Conservation (phyloP, 208 protist genomes). For the Trypanosoma mega region DNA sequence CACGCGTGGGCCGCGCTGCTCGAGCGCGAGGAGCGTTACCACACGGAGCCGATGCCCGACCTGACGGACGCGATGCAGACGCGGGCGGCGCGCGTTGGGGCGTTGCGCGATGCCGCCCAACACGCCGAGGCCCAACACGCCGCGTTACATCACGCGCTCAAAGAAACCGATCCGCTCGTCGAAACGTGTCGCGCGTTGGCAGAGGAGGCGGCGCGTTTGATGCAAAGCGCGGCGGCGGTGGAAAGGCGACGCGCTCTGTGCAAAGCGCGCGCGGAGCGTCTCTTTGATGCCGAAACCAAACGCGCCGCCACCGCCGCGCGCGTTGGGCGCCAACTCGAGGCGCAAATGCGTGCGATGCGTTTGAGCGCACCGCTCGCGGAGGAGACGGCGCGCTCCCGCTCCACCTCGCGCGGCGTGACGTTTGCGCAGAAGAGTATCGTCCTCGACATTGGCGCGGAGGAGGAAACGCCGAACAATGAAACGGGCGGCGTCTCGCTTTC, state of each 20-base stretch:
- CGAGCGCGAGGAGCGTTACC: slow-evolving; percentile 74
- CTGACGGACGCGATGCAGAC: slow-evolving; percentile 38
- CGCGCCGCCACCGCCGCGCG: slow-evolving; percentile 39
- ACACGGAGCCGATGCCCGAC: slow-evolving; percentile 60
- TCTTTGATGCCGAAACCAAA: slow-evolving; percentile 67
- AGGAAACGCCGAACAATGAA: background rate
- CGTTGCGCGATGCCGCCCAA: slow-evolving; percentile 41
- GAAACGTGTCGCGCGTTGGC: slow-evolving; percentile 36
- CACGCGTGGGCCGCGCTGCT: slow-evolving; percentile 60
- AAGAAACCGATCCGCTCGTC: slow-evolving; percentile 38
- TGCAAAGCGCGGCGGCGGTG: slow-evolving; percentile 37
- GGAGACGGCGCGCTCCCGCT: slow-evolving; percentile 23
- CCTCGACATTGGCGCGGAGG: slow-evolving; percentile 28
- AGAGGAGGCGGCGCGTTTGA: slow-evolving; percentile 38
- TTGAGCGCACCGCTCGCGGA: slow-evolving; percentile 19
- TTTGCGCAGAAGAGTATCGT: slow-evolving; percentile 64
- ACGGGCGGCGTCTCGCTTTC: too few species aligned
- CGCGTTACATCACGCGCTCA: slow-evolving; percentile 30
- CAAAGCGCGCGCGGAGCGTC: slow-evolving; percentile 40
- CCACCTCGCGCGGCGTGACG: slow-evolving; percentile 43
- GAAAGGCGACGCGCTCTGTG: slow-evolving; percentile 45
- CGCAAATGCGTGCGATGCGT: slow-evolving; percentile 47
- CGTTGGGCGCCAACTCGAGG: slow-evolving; percentile 38
- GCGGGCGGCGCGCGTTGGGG: slow-evolving; percentile 46
- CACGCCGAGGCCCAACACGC: slow-evolving; percentile 41